Conservation (phyloP, 768 basidiomycete genomes). For the Galerina marginata region DNA sequence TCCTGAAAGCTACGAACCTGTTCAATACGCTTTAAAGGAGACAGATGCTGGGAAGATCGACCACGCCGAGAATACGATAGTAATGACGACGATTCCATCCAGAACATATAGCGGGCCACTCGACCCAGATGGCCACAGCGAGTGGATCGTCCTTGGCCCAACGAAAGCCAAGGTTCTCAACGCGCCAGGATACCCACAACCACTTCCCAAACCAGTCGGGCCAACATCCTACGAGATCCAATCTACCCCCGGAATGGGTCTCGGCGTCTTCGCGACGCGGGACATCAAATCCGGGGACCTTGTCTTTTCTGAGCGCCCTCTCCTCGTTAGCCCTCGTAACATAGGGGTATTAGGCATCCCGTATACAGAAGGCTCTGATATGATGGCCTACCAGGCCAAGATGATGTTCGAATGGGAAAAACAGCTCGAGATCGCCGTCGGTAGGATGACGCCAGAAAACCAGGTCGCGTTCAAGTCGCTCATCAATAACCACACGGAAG, state of each 20-base stretch:
- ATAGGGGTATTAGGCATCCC: not conserved
- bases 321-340: constrained; percentile 32
- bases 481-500: constrained; percentile 34
- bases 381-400: not conserved
- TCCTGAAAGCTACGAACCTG: constrained; percentile 4
- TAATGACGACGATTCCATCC: constrained; percentile 16
- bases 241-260: constrained; percentile 3
- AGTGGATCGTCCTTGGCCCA: constrained; percentile 11
- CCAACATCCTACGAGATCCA: not conserved
- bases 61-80: not conserved
- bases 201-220: constrained; percentile 1
- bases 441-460: constrained; percentile 29
- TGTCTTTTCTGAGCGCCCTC: constrained; percentile 43
- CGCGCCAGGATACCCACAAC: not conserved
- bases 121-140: constrained; percentile 12
- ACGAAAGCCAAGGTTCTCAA: constrained; percentile 3
- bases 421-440: not conserved
- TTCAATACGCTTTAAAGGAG: not conserved
- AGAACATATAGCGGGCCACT: not conserved
- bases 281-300: constrained; percentile 35
- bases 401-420: constrained; percentile 4
- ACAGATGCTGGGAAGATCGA: not conserved
- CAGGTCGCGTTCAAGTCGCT: constrained; percentile 36
- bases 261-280: constrained; percentile 30
- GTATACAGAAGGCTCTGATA: not conserved